Evolutionary conservation across 495 filamentous ascomycete species (phyloP), one percentile per base, ranked within the genome.

Genomic region (Entonaema liquescens): DNA sequence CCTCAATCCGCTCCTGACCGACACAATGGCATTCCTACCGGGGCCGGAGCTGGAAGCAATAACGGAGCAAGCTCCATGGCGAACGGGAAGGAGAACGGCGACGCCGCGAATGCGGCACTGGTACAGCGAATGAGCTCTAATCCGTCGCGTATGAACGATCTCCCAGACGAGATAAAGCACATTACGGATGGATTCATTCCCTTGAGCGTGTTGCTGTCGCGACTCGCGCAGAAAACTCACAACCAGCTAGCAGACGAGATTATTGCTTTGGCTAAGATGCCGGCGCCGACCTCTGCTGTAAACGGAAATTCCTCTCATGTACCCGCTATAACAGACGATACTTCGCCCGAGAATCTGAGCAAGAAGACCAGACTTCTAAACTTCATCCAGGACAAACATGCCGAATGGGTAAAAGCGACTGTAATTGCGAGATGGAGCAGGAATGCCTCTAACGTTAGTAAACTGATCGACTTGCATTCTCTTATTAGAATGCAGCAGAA

Each of bases 351-450:
- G 56, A 97, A 91, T 79, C 67, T 91, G 29, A 84, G 88, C 42
- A 98, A 98, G 81, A 98, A 97, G 79, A 66, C 86, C n/a, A 79
- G 84, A 49, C 76, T 97, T 13, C 76, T 98, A 53, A 87, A 93
- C 25, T 94, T 92, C 78, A 87, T 90, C 5, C 81, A 86, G 68
- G 79, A 83, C 47, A 72, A 79, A 28, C 86, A 88, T 59, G 75
- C 80, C 1, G 81, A 82, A 78, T 98, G 96, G 81, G 93, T 95
- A 75, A 98, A 99, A 79, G 85, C 92, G 15, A 85, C 97, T 12
- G 93, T 98, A 15, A 88, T 99, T 40, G 88, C 89, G 2, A 89
- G 92, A 76, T 99, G 95, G 95, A 91, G 91, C 76, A 87, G 89
- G 69, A 92, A 93, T 72, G 90, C 89, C 26, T 84, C 85, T 28